Percentiles rank a stretch among this genome's conserved stretches.
phyloP scores from a whole-genome alignment of 371 early-diverging fungal species.

The Funneliformis caledonium region DNA sequence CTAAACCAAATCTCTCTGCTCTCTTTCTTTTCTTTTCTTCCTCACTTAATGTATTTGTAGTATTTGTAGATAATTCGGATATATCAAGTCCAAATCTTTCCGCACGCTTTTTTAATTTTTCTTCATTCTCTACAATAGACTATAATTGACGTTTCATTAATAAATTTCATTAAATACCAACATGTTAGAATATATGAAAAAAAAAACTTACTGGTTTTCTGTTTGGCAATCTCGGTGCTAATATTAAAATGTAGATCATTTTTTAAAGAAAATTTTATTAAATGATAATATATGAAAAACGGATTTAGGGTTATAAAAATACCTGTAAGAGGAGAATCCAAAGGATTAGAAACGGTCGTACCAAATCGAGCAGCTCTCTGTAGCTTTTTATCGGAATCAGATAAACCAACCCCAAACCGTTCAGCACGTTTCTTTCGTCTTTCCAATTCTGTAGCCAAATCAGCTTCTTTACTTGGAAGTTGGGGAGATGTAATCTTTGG shows the following conservation, averaged over 20 bases:
- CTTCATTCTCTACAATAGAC: constrained; percentile 30
- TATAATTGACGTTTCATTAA: background rate
- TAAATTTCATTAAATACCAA: background rate
- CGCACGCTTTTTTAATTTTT: constrained; percentile 36
- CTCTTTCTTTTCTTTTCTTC: constrained; percentile 34
- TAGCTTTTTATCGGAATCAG: constrained; percentile 40
- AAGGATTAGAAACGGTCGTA: background rate
- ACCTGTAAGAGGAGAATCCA: constrained; percentile 34
- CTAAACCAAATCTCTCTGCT: constrained; percentile 27
- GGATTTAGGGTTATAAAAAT: background rate
- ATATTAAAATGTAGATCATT: background rate
- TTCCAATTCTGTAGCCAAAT: constrained; percentile 43
- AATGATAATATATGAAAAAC: background rate
- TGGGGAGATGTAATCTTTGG: background rate
- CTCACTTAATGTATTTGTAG: constrained; percentile 19
- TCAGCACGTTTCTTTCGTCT: constrained; percentile 51
- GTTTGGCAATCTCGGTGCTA: constrained; percentile 2
- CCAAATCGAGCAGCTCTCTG: constrained; percentile 32
- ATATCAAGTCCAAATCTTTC: constrained; percentile 34
- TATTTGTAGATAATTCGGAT: background rate
- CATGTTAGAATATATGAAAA: background rate
- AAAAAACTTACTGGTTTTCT: constrained; percentile 20
- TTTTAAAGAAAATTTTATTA: background rate
- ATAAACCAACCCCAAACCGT: constrained; percentile 47
- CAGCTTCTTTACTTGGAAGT: background rate